Evolutionary conservation across 495 filamentous ascomycete species (phyloP), one percentile per base, ranked within the genome.

Genomic region (Aspergillus nanangensis): DNA sequence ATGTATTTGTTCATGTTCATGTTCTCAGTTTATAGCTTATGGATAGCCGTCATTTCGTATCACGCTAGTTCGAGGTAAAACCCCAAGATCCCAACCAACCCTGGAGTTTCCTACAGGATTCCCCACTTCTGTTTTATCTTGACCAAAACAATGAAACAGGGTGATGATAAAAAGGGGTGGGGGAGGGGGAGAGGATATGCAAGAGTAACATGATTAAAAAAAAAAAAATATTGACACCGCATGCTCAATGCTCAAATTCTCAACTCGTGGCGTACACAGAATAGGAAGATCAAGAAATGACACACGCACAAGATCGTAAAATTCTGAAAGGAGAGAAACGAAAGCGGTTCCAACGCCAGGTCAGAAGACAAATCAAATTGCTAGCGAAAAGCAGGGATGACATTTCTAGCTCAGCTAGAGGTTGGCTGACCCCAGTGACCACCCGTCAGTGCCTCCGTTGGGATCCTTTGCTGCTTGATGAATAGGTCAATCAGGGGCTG

Each of bases 401-500:
- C 51, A 38, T 33, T 42, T 57, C 62, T 53, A 62, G 65, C 54
- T 61, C 60, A 66, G 55, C 52, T 64, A 51, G 64, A 58, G 45
- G 48, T 39, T 52, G 70, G 66, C 47, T 74, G 67, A 24, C 69
- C 70, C 63, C 70, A 70, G 63, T 75, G 66, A 41, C 66, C 71
- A 18, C 74, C 72, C 13, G 65, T 63, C 23, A 77, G 63, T 19
- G 75, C 75, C 62, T 87, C 86, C 1, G 82, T 76, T 2, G 90
- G 88, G 48, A 95, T 84, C 21, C 87, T 83, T 37, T 89, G 88
- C 50, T 89, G 87, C 45, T 81, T 83, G 41, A 88, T 81, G 82
- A 90, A 96, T 27, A 95, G 71, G 56, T 96, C 89, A 50, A 96
- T 86, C 57, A 96, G 62, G 9, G 87, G 85, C 71, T 91, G 88